phyloP scores from a whole-genome alignment of 1,284 basidiomycete species.

The Tremellales sp. region DNA sequence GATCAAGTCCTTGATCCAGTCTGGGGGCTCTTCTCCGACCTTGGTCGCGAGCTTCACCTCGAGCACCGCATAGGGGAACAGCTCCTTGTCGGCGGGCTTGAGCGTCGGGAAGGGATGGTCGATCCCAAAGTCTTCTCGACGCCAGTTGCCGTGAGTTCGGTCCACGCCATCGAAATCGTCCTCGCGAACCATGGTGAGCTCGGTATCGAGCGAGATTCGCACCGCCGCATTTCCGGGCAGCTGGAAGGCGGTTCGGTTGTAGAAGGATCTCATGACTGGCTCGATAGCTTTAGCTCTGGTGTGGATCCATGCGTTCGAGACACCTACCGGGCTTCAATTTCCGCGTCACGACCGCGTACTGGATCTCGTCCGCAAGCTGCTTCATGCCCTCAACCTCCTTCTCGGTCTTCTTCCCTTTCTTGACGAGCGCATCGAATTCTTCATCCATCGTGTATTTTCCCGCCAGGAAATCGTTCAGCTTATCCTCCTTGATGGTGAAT shows the following conservation, averaged over 20 bases:
- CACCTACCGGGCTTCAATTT: slow-evolving; percentile 71
- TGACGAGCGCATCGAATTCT: slow-evolving; percentile 83
- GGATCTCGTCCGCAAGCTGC: slow-evolving; percentile 92
- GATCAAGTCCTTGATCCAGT: slow-evolving; percentile 94
- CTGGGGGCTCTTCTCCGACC: slow-evolving; percentile 89
- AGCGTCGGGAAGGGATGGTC: slow-evolving; percentile 85
- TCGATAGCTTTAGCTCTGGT: slow-evolving; percentile 1
- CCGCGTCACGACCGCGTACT: slow-evolving; percentile 84
- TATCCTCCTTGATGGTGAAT: slow-evolving; percentile 93
- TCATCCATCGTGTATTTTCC: slow-evolving; percentile 93
- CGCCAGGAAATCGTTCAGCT: slow-evolving; percentile 84
- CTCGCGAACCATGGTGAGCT: slow-evolving; percentile 88
- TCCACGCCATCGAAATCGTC: slow-evolving; percentile 89
- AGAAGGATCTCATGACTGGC: slow-evolving; percentile 96
- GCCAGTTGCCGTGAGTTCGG: slow-evolving; percentile 85
- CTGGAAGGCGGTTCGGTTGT: slow-evolving; percentile 98
- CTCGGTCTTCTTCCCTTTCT: slow-evolving; percentile 90
- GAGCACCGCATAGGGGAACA: slow-evolving; percentile 89
- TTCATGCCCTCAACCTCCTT: slow-evolving; percentile 93
- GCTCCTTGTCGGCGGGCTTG: slow-evolving; percentile 73
- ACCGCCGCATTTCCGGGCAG: slow-evolving; percentile 96
- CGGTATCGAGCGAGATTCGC: slow-evolving; percentile 96
- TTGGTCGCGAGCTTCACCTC: slow-evolving; percentile 98
- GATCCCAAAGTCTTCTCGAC: slow-evolving; percentile 88
- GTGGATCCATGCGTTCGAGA: not conserved